Evolutionary conservation across 495 filamentous ascomycete species (phyloP), one percentile per base, ranked within the genome.

Genomic region (Aspergillus bertholletiae): DNA sequence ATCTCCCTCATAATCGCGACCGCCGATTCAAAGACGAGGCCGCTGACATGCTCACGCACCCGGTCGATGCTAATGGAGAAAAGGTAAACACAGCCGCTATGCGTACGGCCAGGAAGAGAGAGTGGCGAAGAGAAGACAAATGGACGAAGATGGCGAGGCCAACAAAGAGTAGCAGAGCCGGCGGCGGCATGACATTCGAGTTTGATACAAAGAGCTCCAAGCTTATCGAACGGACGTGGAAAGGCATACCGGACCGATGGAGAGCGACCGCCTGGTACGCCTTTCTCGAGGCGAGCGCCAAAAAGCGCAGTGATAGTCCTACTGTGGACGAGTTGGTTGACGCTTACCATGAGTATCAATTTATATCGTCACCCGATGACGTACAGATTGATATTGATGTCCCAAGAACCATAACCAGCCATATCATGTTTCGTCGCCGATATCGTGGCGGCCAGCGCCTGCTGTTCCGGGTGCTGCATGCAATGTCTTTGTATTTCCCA

Each of bases 381-480:
- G 87, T 93, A 7, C 94, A 99, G 65, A 99, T 99, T 58, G 94
- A 99, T 68, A 84, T 96, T 23, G 94, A 99, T 64, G 93, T 99
- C 37, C 94, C 94, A 0, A 84, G 94, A 45, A 99, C 94, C 7
- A 96, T 99, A 65, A 92, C 84, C 63, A 86, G 88, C 57, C 94
- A 99, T 70, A 93, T 99, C 63, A 96, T 99, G 95, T 99, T 99
- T 65, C 85, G 94, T 21, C 81, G 85, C 51, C 80, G 95, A 27
- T 99, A 99, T 74, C 85, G 92, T 11, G 88, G 87, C 51, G 92
- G 92, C 2, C 94, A 99, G 68, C 83, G 94, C 44, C 76, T 97
- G 21, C 79, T 99, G 6, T 99, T 99, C 72, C 83, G 94, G 20
- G 90, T 97, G 7, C 78, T 99, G 18, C 94, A 97, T 67, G 85